Conservation (phyloP, 306 rosid species). For the Spatholobus suberectus region DNA sequence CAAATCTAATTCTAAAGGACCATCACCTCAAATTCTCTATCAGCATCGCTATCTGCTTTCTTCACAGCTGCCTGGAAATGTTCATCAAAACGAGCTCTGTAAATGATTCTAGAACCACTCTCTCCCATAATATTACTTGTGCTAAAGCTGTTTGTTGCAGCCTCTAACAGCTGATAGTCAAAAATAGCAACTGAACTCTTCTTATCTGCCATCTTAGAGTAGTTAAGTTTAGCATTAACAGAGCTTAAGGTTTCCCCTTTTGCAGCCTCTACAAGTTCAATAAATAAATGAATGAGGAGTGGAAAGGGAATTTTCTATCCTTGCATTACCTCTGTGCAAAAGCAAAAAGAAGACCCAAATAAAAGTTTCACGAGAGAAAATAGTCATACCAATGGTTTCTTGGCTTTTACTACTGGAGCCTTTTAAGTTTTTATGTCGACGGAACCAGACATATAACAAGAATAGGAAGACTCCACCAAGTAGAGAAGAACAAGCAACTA, state of each 20-base stretch:
- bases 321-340: slow-evolving; percentile 11
- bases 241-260: slow-evolving; percentile 54
- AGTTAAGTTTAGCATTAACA: slow-evolving; percentile 56
- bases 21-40: slow-evolving; percentile 78
- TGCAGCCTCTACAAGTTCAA: slow-evolving; percentile 59
- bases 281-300: slow-evolving; percentile 16
- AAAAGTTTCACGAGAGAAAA: slow-evolving; percentile 21
- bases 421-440: slow-evolving; percentile 49
- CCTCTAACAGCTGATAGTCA: slow-evolving; percentile 72
- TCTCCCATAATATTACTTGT: slow-evolving; percentile 65
- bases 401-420: slow-evolving; percentile 46
- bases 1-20: slow-evolving; percentile 21
- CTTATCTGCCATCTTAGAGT: slow-evolving; percentile 69
- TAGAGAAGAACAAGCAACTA: slow-evolving; percentile 71
- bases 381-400: slow-evolving; percentile 59
- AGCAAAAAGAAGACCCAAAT: slow-evolving; percentile 4
- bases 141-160: slow-evolving; percentile 76
- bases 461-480: slow-evolving; percentile 69
- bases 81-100: slow-evolving; percentile 74
- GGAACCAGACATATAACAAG: slow-evolving; percentile 62
- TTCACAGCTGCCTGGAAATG: slow-evolving; percentile 74
- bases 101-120: slow-evolving; percentile 64
- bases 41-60: slow-evolving; percentile 68
- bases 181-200: slow-evolving; percentile 71
- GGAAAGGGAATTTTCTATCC: background rate